A percentile compares a stretch with the other conserved stretches of the same genome.
phyloP scores from a whole-genome alignment of 768 basidiomycete species.

The Rhodotorula graminis region DNA sequence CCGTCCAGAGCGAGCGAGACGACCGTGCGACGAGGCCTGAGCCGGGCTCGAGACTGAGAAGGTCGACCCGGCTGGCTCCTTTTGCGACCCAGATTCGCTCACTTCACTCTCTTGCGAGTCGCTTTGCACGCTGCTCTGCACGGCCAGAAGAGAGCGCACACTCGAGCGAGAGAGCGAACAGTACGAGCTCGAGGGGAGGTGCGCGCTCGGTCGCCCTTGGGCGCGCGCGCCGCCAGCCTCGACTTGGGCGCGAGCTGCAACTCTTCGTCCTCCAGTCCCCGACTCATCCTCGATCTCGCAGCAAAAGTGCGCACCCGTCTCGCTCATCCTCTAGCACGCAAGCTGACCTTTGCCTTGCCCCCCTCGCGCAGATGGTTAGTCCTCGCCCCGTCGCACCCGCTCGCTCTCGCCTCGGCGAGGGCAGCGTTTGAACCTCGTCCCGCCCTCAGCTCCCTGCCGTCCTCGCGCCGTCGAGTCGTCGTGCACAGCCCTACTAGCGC shows the following conservation, averaged over 20 bases:
- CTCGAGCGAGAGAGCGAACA: too few species aligned
- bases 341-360: slow-evolving; percentile 9
- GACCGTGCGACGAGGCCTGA: too few species aligned
- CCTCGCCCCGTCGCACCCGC: not conserved
- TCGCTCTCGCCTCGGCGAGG: not conserved
- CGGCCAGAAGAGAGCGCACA: too few species aligned
- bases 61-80: too few species aligned
- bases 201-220: not conserved
- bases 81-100: too few species aligned
- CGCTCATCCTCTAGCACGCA: not conserved
- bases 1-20: too few species aligned
- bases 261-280: not conserved
- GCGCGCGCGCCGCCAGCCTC: too few species aligned
- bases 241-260: too few species aligned
- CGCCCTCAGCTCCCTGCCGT: too few species aligned
- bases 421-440: not conserved
- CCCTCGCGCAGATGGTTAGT: slow-evolving; percentile 25
- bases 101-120: too few species aligned
- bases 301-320: not conserved
- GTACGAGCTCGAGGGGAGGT: not conserved
- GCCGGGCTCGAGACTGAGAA: too few species aligned
- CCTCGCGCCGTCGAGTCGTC: not conserved
- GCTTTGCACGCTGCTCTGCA: too few species aligned
- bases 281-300: not conserved
- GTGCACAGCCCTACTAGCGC: not conserved